Evolutionary conservation across 495 filamentous ascomycete genomes (phyloP), one percentile per base, ranked within the genome.

Genomic region (Penicillium goetzii): DNA sequence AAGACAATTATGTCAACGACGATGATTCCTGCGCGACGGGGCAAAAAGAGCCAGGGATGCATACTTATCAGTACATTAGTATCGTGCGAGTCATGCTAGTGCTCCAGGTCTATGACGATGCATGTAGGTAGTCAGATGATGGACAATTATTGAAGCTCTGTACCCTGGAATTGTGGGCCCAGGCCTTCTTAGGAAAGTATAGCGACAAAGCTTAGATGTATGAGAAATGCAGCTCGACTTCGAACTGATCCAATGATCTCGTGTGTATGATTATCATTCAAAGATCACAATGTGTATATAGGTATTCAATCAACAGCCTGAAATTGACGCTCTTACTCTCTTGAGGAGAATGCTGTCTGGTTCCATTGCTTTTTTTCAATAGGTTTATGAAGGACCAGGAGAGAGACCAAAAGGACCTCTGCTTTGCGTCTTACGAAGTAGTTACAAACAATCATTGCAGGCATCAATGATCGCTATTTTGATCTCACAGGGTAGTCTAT

Each of bases 181-280:
- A 26, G 51, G 17, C 21, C 47, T 38, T 34, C 23, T 45, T 0
- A 5, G 55, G 34, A 53, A 32, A 53, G n/a, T 38, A 41, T 57
- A 25, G 38, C 36, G 38, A 45, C 21, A 28, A 43, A 53, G 51
- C 26, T 34, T 41, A 5, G 19, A 12, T 15, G 54, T 25, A 40
- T 2, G 36, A 38, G 34, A 12, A 15, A 25, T 28, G 19, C 5
- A 50, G 59, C 56, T 66, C 52, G 45, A 66, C 59, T 40, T 56
- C 55, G 56, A 36, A 14, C 33, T 56, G 59, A 30, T 30, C 8
- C 30, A 55, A 66, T 59, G 59, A 8, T 19, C 17, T 43, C 36
- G 3, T 9, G 10, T 17, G 36, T 14, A 40, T 40, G 36, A 17
- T n/a, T n/a, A 40, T 17, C 30, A 40, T 40, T 17, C 5, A 34